These are phyloP conservation scores for Gracilaria domingensis DNA, from an alignment of 23 red algal species.

Conservation along the genomic window DNA sequence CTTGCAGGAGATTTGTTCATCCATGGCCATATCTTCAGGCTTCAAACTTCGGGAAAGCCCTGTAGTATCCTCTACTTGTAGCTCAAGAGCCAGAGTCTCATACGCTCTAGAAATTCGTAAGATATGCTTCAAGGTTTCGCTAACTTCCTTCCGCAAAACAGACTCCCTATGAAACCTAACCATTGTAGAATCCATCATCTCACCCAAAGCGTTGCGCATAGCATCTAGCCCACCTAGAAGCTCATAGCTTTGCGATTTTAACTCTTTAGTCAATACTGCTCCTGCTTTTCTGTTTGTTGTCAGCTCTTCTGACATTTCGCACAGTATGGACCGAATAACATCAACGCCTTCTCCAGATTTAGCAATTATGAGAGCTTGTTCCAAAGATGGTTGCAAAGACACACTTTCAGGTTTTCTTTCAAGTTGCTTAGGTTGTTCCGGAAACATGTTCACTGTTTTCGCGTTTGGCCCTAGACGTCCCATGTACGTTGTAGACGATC, in stretches of 20 bases:
- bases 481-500: background rate
- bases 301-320: conserved; percentile 57
- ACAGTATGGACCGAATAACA: conserved; percentile 36
- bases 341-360: conserved; percentile 24
- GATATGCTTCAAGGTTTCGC: conserved; percentile 33
- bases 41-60: conserved; percentile 30
- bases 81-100: conserved; percentile 54
- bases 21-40: conserved; percentile 49
- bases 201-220: background rate
- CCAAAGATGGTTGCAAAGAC: conserved; percentile 30
- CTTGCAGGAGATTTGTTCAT: conserved; percentile 44
- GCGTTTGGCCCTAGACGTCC: background rate
- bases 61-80: conserved; percentile 42
- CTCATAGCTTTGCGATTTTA: background rate
- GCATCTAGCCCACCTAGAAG: conserved; percentile 6
- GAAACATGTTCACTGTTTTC: background rate
- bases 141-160: conserved; percentile 35
- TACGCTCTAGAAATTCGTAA: conserved; percentile 38
- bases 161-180: conserved; percentile 34
- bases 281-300: conserved; percentile 33
- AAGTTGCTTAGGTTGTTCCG: background rate
- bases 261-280: conserved; percentile 11
- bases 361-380: conserved; percentile 11
- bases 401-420: conserved; percentile 12
- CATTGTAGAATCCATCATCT: conserved; percentile 17